A percentile compares a stretch with the other conserved stretches of the same genome.
Evolutionary conservation across 1,284 basidiomycete species (phyloP).

Genomic region (Boletus hoseneyae): DNA sequence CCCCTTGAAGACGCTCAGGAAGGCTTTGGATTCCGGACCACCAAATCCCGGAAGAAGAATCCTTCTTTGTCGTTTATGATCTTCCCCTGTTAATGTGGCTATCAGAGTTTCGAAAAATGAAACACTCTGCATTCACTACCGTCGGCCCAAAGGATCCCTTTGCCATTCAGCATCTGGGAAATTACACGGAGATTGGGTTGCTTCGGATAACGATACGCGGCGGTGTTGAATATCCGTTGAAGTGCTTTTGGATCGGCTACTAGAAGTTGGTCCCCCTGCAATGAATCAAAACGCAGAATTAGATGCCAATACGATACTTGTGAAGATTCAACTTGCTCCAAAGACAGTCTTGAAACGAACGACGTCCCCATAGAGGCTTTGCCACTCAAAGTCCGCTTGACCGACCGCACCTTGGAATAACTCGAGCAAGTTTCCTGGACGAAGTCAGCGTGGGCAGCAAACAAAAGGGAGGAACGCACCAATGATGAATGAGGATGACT

Average conservation of each 20-base stretch:
- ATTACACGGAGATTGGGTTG: neutral
- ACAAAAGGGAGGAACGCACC: neutral
- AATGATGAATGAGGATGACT: neutral
- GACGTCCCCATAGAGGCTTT: no score
- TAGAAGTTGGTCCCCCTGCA: neutral
- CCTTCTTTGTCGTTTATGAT: conserved; percentile 43
- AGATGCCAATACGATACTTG: neutral
- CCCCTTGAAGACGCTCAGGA: conserved; percentile 35
- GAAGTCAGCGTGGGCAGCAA: neutral
- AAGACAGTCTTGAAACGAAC: neutral
- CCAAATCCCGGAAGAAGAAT: conserved; percentile 45
- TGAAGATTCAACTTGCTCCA: neutral
- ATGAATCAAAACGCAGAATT: neutral
- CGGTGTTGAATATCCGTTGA: neutral
- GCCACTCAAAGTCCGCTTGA: neutral
- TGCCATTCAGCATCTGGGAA: neutral
- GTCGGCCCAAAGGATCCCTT: neutral
- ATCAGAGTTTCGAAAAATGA: neutral
- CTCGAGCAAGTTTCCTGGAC: neutral
- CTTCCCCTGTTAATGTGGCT: conserved; percentile 24
- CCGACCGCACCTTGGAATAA: neutral
- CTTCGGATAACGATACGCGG: neutral
- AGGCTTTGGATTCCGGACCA: conserved; percentile 36
- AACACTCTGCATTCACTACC: neutral
- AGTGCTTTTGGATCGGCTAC: conserved; percentile 1